phyloP scores from a whole-genome alignment of 805 yeast genomes.

The Saccharomycopsis oosterbeekiorum region DNA sequence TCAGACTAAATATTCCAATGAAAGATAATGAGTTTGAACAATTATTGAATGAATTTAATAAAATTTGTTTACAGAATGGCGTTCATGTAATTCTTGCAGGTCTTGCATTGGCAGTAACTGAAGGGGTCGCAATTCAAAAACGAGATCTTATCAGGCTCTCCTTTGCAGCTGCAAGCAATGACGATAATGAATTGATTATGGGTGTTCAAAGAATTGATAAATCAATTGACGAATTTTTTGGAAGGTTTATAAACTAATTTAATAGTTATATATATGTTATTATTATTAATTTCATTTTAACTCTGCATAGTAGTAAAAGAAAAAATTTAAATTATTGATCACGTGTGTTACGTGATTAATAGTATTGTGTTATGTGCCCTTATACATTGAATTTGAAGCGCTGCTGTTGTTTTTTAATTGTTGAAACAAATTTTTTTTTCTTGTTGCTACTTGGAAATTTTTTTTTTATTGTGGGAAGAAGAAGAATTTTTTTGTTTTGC shows the following conservation, averaged over 20 bases:
- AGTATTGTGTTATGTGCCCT: too few relatives aligned
- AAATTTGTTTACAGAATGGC: slow-evolving; percentile 37
- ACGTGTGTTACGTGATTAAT: too few relatives aligned
- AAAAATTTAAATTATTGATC: too few relatives aligned
- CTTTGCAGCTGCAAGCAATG: slow-evolving; percentile 41
- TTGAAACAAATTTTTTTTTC: background rate
- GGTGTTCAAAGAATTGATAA: slow-evolving; percentile 43
- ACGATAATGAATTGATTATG: slow-evolving; percentile 35
- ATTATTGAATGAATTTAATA: slow-evolving; percentile 32
- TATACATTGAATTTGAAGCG: too few relatives aligned
- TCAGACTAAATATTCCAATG: slow-evolving; percentile 30
- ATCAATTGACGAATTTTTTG: slow-evolving; percentile 39
- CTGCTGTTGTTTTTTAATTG: too few relatives aligned
- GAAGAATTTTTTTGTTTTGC: too few relatives aligned
- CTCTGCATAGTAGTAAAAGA: too few relatives aligned
- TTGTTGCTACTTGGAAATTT: too few relatives aligned
- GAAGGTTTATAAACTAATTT: background rate
- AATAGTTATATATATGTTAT: background rate
- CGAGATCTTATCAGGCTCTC: slow-evolving; percentile 50
- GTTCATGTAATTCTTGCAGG: slow-evolving; percentile 47
- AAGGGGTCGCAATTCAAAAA: slow-evolving; percentile 25
- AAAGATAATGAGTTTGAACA: slow-evolving; percentile 26
- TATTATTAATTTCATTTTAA: too few relatives aligned
- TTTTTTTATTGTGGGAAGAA: too few relatives aligned
- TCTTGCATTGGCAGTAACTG: slow-evolving; percentile 41